Percentiles rank a stretch among this genome's conserved stretches.
Evolutionary conservation across 345 rosid genomes (phyloP).

Genomic region (Cardamine occulta): DNA sequence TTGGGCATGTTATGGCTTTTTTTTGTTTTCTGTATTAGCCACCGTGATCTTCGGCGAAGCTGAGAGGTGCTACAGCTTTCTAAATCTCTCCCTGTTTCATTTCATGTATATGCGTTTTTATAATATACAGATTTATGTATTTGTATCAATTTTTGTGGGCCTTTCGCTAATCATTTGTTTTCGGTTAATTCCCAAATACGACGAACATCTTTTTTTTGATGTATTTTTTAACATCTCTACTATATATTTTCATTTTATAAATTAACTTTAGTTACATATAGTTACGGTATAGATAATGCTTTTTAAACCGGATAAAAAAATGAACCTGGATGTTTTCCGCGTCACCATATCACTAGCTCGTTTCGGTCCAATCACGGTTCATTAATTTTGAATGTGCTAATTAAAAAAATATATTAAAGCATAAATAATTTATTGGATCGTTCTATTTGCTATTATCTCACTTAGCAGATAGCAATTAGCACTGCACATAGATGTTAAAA

Average conservation of each 20-base stretch:
- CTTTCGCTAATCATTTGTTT: conserved; percentile 24
- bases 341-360: background rate
- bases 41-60: conserved; percentile 43
- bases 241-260: background rate
- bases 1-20: conserved; percentile 31
- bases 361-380: background rate
- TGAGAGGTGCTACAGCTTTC: conserved; percentile 41
- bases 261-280: background rate
- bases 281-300: background rate
- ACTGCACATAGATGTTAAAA: too few species aligned
- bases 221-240: too few species aligned
- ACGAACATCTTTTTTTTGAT: background rate
- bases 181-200: background rate
- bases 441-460: background rate
- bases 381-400: background rate
- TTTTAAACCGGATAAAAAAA: background rate
- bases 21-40: conserved; percentile 19
- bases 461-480: too few species aligned
- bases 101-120: background rate
- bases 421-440: background rate
- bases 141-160: conserved; percentile 20
- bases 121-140: background rate
- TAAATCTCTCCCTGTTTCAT: conserved; percentile 19
- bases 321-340: background rate
- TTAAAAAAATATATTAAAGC: too few species aligned